phyloP scores from a whole-genome alignment of 345 rosid species.

The Arabidopsis thaliana region DNA sequence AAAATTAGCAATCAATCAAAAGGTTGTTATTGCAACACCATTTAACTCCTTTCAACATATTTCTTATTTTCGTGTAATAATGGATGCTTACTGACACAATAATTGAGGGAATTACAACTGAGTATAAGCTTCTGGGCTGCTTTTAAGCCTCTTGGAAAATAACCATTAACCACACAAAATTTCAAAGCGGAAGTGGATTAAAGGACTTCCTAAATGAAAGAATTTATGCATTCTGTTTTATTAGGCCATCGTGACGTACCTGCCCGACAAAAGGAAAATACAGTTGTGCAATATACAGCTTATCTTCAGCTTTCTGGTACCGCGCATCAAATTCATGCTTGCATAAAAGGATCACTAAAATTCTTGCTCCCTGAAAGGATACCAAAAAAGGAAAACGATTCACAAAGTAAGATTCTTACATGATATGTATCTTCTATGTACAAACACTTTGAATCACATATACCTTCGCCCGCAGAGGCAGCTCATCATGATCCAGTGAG shows the following conservation, averaged over 20 bases:
- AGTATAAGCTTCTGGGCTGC: constrained; percentile 17
- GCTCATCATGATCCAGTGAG: constrained; percentile 96
- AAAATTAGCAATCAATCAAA: constrained; percentile 12
- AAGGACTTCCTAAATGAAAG: constrained; percentile 26
- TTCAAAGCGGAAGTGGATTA: constrained; percentile 8
- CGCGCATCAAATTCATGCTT: constrained; percentile 98
- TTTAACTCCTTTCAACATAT: not conserved
- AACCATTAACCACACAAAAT: constrained; percentile 3
- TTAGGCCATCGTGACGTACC: constrained; percentile 51
- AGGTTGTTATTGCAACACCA: constrained; percentile 22
- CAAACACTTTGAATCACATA: constrained; percentile 22
- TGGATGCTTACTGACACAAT: not conserved
- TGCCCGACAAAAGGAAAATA: constrained; percentile 95
- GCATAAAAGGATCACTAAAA: constrained; percentile 86
- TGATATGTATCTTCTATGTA: constrained; percentile 28
- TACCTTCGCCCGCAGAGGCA: constrained; percentile 91
- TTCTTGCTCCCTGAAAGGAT: constrained; percentile 86
- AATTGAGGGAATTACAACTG: constrained; percentile 25
- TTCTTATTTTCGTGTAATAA: constrained; percentile 20
- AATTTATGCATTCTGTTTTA: not conserved
- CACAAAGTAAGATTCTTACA: constrained; percentile 26
- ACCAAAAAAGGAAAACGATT: constrained; percentile 30
- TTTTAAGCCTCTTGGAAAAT: constrained; percentile 15
- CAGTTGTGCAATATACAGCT: constrained; percentile 90
- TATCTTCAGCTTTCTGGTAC: constrained; percentile 98